Evolutionary conservation across 208 protist species (phyloP), one percentile per base, ranked within the genome.

Genomic region (Balamuthia mandrillaris): DNA sequence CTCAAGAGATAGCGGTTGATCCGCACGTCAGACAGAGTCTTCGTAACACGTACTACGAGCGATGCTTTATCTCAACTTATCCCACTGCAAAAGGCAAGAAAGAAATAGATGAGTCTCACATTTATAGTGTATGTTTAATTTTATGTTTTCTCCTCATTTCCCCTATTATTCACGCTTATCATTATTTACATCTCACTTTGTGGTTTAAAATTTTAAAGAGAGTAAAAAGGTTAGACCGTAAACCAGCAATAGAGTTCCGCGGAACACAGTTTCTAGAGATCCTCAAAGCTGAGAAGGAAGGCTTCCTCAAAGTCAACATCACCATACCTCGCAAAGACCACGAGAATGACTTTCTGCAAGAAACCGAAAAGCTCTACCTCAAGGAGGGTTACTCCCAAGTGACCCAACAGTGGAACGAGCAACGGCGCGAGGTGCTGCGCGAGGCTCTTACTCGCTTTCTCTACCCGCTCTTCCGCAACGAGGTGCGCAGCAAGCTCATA

Each of bases 391-490:
- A 79, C 70, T 58, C 44, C 45, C 42, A 58, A 10, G 58, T 58
- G n/a, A 47, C 49, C 3, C 70, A 79, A 27, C 51, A 79, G 49
- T 79, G 70, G 70, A 79, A 79, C 70, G 70, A 79, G 29, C 70
- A 79, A 47, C 14, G 70, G 45, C 42, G 49, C 5, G 27, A 58
- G n/a, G 49, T 79, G 42, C 45, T 79, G 5, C 51, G 42, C 44
- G 70, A 79, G 18, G 70, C 70, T 31, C 49, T 79, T 4, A 79
- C 42, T 39, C 21, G 27, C 27, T 33, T 58, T 56, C 70, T 79
- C 70, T 79, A 79, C 33, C 70, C 49, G 18, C 70, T 79, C 18
- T 79, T 79, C 49, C 10, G 49, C 12, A 79, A 24, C 6, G 70
- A 79, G 49, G 27, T 79, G 70, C 70, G 70, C 18, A 47, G 44